A percentile compares a stretch with the other conserved stretches of the same genome.
These are phyloP conservation scores for Setaria italica DNA, from an alignment of 202 grass and related monocot species.

Conservation along the genomic window DNA sequence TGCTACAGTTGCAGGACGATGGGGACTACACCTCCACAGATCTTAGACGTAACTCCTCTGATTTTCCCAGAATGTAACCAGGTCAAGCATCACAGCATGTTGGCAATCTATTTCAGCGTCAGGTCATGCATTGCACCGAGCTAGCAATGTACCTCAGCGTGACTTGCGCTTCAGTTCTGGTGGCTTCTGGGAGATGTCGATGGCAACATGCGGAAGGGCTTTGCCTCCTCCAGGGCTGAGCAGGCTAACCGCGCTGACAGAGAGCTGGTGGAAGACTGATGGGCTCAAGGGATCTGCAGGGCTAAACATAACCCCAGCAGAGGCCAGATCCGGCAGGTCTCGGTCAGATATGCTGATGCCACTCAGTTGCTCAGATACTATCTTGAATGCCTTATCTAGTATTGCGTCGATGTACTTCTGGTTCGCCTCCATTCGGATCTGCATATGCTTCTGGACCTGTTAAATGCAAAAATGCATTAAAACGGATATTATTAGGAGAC, in stretches of 20 bases:
- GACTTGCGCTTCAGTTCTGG: constrained; percentile 61
- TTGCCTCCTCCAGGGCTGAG: constrained; percentile 51
- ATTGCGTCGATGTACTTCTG: constrained; percentile 76
- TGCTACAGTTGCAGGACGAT: not conserved
- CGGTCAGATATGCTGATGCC: constrained; percentile 55
- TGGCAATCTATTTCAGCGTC: not conserved
- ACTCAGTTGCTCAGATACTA: constrained; percentile 75
- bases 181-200: constrained; percentile 54
- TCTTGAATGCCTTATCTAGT: constrained; percentile 70
- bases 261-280: constrained; percentile 63
- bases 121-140: no score
- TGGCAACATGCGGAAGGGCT: constrained; percentile 9
- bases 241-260: constrained; percentile 62
- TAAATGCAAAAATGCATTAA: not conserved
- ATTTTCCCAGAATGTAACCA: not conserved
- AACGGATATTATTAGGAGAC: constrained; percentile 10
- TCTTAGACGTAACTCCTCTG: not conserved
- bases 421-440: constrained; percentile 77
- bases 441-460: constrained; percentile 81
- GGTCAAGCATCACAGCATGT: not conserved
- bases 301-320: constrained; percentile 38
- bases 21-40: no score
- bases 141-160: constrained; percentile 32
- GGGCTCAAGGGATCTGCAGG: constrained; percentile 55
- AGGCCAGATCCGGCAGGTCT: constrained; percentile 45